A percentile compares a stretch with the other conserved stretches of the same genome.
These are phyloP conservation scores for Posidonia oceanica DNA, from an alignment of 116 monocot species.

Conservation along the genomic window DNA sequence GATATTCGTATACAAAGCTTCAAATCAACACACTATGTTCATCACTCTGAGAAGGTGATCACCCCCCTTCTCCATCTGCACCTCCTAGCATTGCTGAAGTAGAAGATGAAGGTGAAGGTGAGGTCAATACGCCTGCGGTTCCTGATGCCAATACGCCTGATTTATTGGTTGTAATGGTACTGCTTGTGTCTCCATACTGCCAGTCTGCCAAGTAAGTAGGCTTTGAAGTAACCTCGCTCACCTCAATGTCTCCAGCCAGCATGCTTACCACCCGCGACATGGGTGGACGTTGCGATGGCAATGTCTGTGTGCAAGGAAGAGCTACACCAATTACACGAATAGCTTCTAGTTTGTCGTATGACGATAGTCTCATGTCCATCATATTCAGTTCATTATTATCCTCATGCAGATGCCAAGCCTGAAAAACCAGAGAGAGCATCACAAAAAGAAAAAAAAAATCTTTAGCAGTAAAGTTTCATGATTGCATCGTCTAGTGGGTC, in stretches of 20 bases:
- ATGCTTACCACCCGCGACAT: conserved; percentile 75
- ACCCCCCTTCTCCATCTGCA: no score
- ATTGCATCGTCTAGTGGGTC: no score
- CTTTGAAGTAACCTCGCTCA: conserved; percentile 1
- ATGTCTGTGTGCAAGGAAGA: conserved; percentile 62
- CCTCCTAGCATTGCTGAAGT: no score
- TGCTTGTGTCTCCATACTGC: conserved; percentile 1
- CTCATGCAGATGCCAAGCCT: conserved; percentile 75
- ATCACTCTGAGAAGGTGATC: no score
- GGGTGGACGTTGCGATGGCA: conserved; percentile 35
- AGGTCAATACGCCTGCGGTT: no score
- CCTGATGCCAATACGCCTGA: no score
- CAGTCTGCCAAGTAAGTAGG: conserved; percentile 15
- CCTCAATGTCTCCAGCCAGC: conserved; percentile 26
- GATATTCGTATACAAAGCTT: no score
- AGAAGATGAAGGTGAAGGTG: no score
- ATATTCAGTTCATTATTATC: conserved; percentile 16
- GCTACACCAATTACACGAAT: conserved; percentile 29
- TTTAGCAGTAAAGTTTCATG: no score
- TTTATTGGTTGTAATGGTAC: neutral
- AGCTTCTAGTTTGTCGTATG: conserved; percentile 34
- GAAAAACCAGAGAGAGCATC: no score
- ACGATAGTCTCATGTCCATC: conserved; percentile 36
- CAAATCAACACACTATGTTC: no score
- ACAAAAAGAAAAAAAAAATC: no score